Percentiles rank a stretch among this genome's conserved stretches.
phyloP scores from a whole-genome alignment of 441 rosid genomes.

The Geranium incanum region DNA sequence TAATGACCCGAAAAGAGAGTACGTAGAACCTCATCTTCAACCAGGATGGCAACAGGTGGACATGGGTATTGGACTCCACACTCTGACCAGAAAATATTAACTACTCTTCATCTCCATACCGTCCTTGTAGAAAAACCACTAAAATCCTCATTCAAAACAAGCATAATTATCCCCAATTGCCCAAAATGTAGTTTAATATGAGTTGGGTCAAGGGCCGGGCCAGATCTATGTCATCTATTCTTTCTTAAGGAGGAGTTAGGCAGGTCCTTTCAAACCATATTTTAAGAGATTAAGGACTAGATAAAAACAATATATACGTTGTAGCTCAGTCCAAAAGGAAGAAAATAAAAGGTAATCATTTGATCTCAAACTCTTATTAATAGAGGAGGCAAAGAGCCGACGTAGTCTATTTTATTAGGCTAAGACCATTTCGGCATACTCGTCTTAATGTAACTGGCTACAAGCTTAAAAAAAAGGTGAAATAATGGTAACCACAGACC shows the following conservation, averaged over 20 bases:
- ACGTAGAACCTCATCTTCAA: background rate
- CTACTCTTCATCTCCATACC: background rate
- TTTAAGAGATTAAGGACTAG: background rate
- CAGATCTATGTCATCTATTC: background rate
- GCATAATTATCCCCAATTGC: background rate
- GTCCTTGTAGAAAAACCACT: background rate
- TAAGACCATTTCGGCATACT: background rate
- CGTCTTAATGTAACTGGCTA: background rate
- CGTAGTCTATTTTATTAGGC: background rate
- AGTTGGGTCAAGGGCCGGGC: background rate
- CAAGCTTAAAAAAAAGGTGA: background rate
- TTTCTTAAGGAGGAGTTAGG: background rate
- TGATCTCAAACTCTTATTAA: background rate
- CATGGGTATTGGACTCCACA: no score
- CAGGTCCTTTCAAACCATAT: background rate
- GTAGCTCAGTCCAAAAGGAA: background rate
- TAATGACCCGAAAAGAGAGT: constrained; percentile 7
- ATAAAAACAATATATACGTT: background rate
- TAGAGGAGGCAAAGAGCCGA: background rate
- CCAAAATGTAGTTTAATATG: background rate
- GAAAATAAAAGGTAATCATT: background rate
- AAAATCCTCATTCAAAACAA: background rate
- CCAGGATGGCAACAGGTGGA: no score
- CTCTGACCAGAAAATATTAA: no score
- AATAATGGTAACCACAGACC: background rate